Evolutionary conservation across 176 grass and related monocot species (phyloP).

Genomic region (Saccharum spontaneum): DNA sequence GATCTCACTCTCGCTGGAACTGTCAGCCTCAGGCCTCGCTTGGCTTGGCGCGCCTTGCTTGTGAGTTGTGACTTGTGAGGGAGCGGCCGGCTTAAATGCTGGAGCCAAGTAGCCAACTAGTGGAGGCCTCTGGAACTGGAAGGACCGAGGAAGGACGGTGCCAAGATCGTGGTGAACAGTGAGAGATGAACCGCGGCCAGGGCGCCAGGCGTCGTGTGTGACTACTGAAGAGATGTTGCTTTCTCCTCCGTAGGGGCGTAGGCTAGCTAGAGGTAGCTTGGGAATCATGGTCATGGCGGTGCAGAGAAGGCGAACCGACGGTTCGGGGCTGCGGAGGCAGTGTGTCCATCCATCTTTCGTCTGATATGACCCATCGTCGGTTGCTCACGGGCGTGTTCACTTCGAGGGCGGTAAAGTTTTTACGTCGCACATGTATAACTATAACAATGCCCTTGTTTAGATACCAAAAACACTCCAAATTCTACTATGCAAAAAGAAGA

Average conservation of each 20-base stretch:
- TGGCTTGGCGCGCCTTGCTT: neutral
- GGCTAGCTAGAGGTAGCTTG: neutral
- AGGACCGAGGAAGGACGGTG: neutral
- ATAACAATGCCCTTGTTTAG: too few relatives aligned
- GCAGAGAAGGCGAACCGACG: constrained; percentile 28
- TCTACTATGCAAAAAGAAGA: too few relatives aligned
- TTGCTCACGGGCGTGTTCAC: too few relatives aligned
- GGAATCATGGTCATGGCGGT: constrained; percentile 25
- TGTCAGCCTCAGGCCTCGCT: too few relatives aligned
- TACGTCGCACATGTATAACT: too few relatives aligned
- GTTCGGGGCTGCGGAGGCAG: neutral
- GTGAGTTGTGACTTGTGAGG: neutral
- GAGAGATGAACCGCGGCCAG: neutral
- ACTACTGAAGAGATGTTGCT: neutral
- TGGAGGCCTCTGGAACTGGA: neutral
- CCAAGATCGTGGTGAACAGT: constrained; percentile 20
- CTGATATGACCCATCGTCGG: constrained; percentile 28
- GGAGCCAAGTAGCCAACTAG: neutral
- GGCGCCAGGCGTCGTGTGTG: neutral
- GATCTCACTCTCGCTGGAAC: too few relatives aligned
- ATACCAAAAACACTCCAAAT: too few relatives aligned
- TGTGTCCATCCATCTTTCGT: neutral
- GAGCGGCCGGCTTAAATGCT: neutral
- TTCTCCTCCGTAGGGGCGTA: too few relatives aligned
- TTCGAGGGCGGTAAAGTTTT: too few relatives aligned